These are phyloP conservation scores for Xylariaceae sp. DNA, from an alignment of 2,329 filamentous ascomycete species.

Conservation along the genomic window DNA sequence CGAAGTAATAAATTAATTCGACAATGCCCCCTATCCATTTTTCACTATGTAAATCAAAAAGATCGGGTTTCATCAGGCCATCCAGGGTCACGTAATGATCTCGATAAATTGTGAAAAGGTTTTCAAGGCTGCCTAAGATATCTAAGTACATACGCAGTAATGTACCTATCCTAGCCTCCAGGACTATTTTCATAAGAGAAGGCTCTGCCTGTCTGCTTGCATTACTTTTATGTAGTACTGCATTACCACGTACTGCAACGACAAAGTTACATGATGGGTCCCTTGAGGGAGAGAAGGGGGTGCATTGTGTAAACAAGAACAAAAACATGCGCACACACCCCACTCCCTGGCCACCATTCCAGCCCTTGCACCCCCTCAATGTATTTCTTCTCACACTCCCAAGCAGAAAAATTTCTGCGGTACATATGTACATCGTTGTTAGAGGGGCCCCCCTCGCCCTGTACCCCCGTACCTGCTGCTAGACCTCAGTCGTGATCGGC, in stretches of 20 bases:
- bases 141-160: no score
- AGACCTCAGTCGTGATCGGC: constrained; percentile 29
- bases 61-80: no score
- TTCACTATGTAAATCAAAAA: no score
- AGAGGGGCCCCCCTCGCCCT: constrained; percentile 22
- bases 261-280: constrained; percentile 16
- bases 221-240: no score
- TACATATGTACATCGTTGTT: no score
- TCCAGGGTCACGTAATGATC: no score
- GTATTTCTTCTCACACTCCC: constrained; percentile 22
- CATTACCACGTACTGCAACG: no score
- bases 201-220: not conserved
- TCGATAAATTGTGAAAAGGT: no score
- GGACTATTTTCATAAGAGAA: not conserved
- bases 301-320: constrained; percentile 11
- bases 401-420: constrained; percentile 23
- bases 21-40: no score
- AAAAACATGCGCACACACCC: constrained; percentile 9
- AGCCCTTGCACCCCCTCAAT: constrained; percentile 19
- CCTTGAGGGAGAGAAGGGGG: constrained; percentile 15
- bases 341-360: constrained; percentile 10
- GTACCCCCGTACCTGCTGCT: constrained; percentile 18
- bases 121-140: no score
- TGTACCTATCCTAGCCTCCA: not conserved
- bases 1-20: no score